Evolutionary conservation across 306 rosid species (phyloP), one percentile per base, ranked within the genome.

Genomic region (Inga leiocalycina): DNA sequence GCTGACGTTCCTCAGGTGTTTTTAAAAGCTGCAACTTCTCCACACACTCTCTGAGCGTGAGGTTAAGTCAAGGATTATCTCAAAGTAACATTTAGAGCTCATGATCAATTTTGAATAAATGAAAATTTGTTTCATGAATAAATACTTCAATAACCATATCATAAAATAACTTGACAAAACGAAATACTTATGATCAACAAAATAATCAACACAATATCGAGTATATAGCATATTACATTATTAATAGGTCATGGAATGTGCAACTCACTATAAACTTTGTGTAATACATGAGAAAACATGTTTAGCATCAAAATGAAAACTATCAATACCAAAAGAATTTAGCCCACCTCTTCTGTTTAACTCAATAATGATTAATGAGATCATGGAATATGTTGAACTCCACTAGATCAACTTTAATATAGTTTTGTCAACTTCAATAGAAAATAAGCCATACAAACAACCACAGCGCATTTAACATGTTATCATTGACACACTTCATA

Each of bases 41-140:
- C 4, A 97, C 98, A 87, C 99, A 97, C 89, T 97, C 99, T 89
- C 99, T 89, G 81, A 97, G 99, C 97, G 99, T 97, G 82, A 82
- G 78, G 79, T 54, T 49, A 79, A 86, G 97, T 97, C 79, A 94
- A 91, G 94, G 95, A 87, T 86, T 57, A 81, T 80, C 30, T 32
- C 79, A 85, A 56, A 57, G 74, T 49, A 56, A 39, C 27, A 39
- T 9, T 70, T 5, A 48, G 43, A 19, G 34, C 30, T 68, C 44
- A 76, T 80, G 13, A 32, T 57, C 76, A 72, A 30, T 22, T 76
- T 65, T 74, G 76, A 68, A 59, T 70, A 75, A 69, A 69, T 51
- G n/a, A 8, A 87, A 74, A 77, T 44, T 27, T 13, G 10, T 24
- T 49, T 24, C 6, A 64, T 71, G 34, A 78, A 84, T 43, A 41